Base-by-base conservation (phyloP, 805 yeast genomes). In the Candida yuanshanica region DNA sequence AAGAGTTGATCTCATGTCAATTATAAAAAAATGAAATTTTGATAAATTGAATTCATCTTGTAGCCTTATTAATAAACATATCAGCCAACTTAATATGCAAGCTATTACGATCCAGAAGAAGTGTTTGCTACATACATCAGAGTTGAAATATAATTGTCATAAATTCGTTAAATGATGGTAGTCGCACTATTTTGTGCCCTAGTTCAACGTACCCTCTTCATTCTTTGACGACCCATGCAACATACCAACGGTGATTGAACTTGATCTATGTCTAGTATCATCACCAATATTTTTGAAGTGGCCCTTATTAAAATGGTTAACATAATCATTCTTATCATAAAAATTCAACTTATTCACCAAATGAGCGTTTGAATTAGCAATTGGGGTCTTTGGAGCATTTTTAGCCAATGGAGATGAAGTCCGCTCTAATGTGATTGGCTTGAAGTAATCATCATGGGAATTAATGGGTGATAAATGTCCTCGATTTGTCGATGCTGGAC, bases 261-360 rank as follows among this genome's bases (percentile, higher is more conserved):
- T 55, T 20, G 53, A 43, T 39, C 59, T 47, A 9, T 38, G 42
- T 40, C 52, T 50, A 16, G 36, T 12, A 26, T 26, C 37, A 6
- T 35, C 33, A 16, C 33, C 41, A 12, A 27, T 14, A 9, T n/a
- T 7, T 56, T 31, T 31, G 17, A 31, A 49, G n/a, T 66, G 70
- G 17, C 65, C 69, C 41, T 69, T 72, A 37, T 63, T 63, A 51
- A 72, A 72, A 46, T 74, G 79, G 44, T 73, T 74, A 32, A 45
- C 53, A 48, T 38, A 60, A 26, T 45, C 39, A 11, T 35, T 33
- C 3, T 29, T 35, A 31, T 31, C 34, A 8, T 31, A 31, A 12
- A 17, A 31, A n/a, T 18, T 16, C 11, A 31, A 7, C 22, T 31
- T 31, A 18, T 37, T 33, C 8, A 44, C 35, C 37, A 58, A 29